Evolutionary conservation across 75 land plant genomes (phyloP), one percentile per base, ranked within the genome.

Genomic region (Cryptomeria japonica): DNA sequence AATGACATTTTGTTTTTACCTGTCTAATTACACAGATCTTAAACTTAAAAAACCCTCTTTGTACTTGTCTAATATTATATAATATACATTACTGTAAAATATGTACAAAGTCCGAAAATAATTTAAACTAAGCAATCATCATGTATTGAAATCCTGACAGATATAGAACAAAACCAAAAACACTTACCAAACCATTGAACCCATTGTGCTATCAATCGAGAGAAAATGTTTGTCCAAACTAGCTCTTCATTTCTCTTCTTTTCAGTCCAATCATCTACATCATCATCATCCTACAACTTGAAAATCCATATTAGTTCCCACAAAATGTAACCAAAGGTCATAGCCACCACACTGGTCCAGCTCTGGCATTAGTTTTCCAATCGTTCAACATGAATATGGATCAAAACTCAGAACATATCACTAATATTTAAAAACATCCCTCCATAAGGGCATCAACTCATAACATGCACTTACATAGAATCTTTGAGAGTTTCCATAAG

Each of bases 131-230:
- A 36, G 41, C 32, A 15, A 39, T 32, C 41, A 3, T 77, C 80
- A 14, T 14, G 39, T 42, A 80, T 22, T 18, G 25, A 41, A 80
- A 41, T 22, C 46, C 42, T 80, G 8, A 22, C 10, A 80, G 28
- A 6, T 25, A 39, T 22, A 80, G 47, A 80, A 28, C 55, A 87
- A 32, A 37, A n/a, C 2, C 44, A 80, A 36, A 80, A 70, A 16
- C 10, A 15, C 92, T 88, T 86, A 94, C 98, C 94, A 91, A 98
- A 89, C 95, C 95, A 96, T 58, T 98, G 99, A 70, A 95, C 94
- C 99, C 98, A 98, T 87, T 97, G 95, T 31, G 93, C 94, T 56
- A 98, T 90, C 88, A 98, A 83, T 3, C 94, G 90, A 25, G 95
- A 90, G 86, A 98, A 96, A 28, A 95, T 87, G 72, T 90, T 85